These are phyloP conservation scores for Leccinum subgranulosum DNA, from an alignment of 768 basidiomycete genomes.

Conservation along the genomic window DNA sequence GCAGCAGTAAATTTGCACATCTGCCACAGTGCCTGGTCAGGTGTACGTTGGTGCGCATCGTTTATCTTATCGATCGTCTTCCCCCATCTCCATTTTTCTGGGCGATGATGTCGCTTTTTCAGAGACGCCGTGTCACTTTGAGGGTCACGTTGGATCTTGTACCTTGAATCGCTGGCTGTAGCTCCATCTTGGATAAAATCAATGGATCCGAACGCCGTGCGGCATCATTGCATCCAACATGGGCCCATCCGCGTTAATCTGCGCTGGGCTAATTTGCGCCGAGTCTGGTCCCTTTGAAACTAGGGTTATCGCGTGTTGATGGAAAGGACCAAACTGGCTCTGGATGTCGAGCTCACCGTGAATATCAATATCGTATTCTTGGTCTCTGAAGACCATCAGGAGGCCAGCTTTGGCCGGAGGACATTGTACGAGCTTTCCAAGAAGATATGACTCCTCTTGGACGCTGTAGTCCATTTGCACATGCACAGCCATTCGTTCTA, in stretches of 20 bases:
- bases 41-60: neutral
- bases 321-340: slow-evolving; percentile 69
- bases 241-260: slow-evolving; percentile 3
- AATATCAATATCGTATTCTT: slow-evolving; percentile 63
- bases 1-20: slow-evolving; percentile 73
- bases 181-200: slow-evolving; percentile 69
- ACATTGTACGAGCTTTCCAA: slow-evolving; percentile 14
- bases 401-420: neutral
- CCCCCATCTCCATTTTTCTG: slow-evolving; percentile 61
- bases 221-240: slow-evolving; percentile 67
- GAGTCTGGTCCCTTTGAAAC: slow-evolving; percentile 65
- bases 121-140: slow-evolving; percentile 68
- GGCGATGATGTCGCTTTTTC: slow-evolving; percentile 57
- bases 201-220: slow-evolving; percentile 58
- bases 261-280: slow-evolving; percentile 16
- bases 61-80: neutral
- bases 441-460: slow-evolving; percentile 67
- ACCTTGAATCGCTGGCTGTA: slow-evolving; percentile 81
- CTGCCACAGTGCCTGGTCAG: slow-evolving; percentile 30
- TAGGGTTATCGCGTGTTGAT: slow-evolving; percentile 81
- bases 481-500: slow-evolving; percentile 77
- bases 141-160: slow-evolving; percentile 73
- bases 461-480: neutral
- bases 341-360: slow-evolving; percentile 70
- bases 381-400: slow-evolving; percentile 65